Base-by-base conservation (phyloP, 495 filamentous ascomycete genomes). In the Penicilliopsis zonata region DNA sequence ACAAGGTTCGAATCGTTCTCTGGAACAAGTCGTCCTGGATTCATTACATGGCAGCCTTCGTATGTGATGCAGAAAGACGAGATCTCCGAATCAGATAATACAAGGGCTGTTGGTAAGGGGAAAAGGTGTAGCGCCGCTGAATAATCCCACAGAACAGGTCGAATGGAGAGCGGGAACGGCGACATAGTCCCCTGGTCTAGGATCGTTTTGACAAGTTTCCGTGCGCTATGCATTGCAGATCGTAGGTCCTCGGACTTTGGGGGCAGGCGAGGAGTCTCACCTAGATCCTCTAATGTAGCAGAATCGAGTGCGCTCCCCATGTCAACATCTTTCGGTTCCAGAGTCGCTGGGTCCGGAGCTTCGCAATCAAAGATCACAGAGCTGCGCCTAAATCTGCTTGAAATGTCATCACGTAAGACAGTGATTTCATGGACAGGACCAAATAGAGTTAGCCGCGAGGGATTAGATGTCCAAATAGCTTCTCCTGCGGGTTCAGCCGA, bases 11-110 rank as follows among this genome's bases (percentile, higher is more conserved):
- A 59, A 19, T 71, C 63, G 4, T 71, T 76, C 4, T 65, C 56
- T 1, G 77, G 74, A 28, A 86, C 57, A 26, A 95, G 57, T 28
- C 66, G 64, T 8, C 85, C 90, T 0, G 90, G 90, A 48, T 98
- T 98, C 73, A 98, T 81, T 2, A 94, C 88, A 64, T 86, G 78
- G 46, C 90, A 96, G 2, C 86, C 88, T 55, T 94, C 86, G 47
- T 95, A 95, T 12, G 81, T 90, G 26, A 94, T 61, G 35, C 76
- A 76, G 47, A 92, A 96, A 0, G 86, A 66, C 26, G 78, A 73
- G 15, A 76, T 75, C 21, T 87, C 80, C 3, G 80, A 62, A 46
- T 98, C 90, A 4, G 80, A 77, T 13, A 98, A 54, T 14, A 94
- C 72, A 42, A 96, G 44, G 0, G 78, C 74, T 9, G 80, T 88